Evolutionary conservation across 208 protist genomes (phyloP).

Genomic region (Acanthamoeba castellanii): DNA sequence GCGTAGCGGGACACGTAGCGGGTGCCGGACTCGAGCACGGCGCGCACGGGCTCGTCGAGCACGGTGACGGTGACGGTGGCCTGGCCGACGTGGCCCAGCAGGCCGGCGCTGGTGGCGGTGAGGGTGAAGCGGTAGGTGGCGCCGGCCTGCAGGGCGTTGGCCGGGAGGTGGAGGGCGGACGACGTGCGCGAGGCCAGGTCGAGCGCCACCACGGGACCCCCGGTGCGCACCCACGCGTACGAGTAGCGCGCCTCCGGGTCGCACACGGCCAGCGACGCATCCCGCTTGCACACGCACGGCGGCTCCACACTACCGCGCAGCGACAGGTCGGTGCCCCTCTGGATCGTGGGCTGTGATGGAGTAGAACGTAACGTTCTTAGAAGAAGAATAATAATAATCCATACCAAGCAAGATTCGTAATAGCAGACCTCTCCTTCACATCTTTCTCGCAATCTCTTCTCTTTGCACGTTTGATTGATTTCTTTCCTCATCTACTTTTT

Average conservation of each 20-base stretch:
- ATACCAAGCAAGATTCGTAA: too few species aligned
- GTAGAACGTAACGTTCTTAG: neutral
- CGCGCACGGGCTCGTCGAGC: neutral
- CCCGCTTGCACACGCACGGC: neutral
- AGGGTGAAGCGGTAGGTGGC: conserved; percentile 42
- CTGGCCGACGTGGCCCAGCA: conserved; percentile 22
- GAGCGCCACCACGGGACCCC: conserved; percentile 2
- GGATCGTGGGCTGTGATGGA: neutral
- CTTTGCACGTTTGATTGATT: neutral
- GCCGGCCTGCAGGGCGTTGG: neutral
- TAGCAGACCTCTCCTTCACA: too few species aligned
- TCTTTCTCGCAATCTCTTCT: too few species aligned
- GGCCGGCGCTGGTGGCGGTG: conserved; percentile 12
- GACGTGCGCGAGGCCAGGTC: conserved; percentile 19
- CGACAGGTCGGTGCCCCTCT: neutral
- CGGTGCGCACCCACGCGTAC: conserved; percentile 46
- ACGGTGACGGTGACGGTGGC: conserved; percentile 8
- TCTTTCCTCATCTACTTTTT: neutral
- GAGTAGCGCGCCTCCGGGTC: neutral
- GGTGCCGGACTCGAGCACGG: neutral
- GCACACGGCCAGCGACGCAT: neutral
- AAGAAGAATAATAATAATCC: too few species aligned
- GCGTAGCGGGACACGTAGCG: neutral
- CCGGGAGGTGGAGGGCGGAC: conserved; percentile 24
- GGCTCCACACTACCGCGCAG: neutral